A percentile compares a stretch with the other conserved stretches of the same genome.
phyloP scores from a whole-genome alignment of 2,329 filamentous ascomycete genomes.

The Macrophomina tecta region DNA sequence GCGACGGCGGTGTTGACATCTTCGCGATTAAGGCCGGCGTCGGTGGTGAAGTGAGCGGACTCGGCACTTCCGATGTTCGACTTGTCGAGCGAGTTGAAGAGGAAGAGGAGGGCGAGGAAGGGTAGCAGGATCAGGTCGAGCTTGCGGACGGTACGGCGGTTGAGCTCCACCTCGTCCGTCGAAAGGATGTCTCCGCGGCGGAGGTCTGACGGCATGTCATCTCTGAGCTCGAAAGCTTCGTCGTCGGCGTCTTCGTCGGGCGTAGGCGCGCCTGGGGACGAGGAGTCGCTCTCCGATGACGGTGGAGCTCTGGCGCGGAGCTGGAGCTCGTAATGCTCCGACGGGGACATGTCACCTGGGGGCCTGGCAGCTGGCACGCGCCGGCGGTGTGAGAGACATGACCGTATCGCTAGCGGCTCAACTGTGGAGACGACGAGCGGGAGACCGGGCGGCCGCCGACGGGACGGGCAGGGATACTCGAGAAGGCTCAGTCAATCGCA shows the following conservation, averaged over 20 bases:
- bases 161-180: constrained; percentile 32
- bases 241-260: constrained; percentile 12
- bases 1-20: constrained; percentile 64
- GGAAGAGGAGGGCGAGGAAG: constrained; percentile 58
- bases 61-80: constrained; percentile 62
- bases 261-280: constrained; percentile 5
- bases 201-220: constrained; percentile 27
- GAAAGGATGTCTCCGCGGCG: constrained; percentile 9
- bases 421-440: constrained; percentile 9
- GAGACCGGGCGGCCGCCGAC: constrained; percentile 4
- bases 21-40: constrained; percentile 58
- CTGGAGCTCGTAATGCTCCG: constrained; percentile 15
- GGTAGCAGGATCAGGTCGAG: constrained; percentile 58
- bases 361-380: constrained; percentile 8
- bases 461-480: background rate
- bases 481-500: background rate
- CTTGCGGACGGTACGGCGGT: constrained; percentile 51
- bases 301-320: constrained; percentile 16
- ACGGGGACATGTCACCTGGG: constrained; percentile 19
- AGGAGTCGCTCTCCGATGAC: background rate
- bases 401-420: constrained; percentile 20
- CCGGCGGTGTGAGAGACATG: constrained; percentile 2
- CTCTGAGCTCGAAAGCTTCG: background rate
- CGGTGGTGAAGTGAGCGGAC: constrained; percentile 64
- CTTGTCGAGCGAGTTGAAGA: constrained; percentile 61